Conservation (phyloP, 306 rosid genomes). For the Gynostemma pentaphyllum region DNA sequence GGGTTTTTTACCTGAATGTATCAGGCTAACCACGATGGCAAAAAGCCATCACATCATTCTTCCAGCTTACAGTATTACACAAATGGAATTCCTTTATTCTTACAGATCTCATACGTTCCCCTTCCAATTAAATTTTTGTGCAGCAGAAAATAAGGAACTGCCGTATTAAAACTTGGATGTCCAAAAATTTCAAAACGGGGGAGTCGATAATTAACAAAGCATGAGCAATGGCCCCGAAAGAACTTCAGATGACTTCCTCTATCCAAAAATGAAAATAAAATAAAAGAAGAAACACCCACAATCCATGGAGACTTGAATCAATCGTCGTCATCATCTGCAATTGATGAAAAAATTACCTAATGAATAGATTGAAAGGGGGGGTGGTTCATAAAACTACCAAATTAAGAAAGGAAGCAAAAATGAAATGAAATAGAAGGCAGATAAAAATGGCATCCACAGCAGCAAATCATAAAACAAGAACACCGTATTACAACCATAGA, state of each 20-base stretch:
- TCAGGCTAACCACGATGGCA: too few species aligned
- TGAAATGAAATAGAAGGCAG: neutral
- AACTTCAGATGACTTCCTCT: neutral
- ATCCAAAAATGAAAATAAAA: neutral
- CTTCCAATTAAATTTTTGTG: neutral
- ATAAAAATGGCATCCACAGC: neutral
- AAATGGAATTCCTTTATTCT: neutral
- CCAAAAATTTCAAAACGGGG: neutral
- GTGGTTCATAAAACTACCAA: neutral
- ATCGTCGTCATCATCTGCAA: conserved; percentile 10
- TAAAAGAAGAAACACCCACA: too few species aligned
- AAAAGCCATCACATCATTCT: too few species aligned
- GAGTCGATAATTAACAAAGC: neutral
- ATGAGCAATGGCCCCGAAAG: neutral
- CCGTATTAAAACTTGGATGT: neutral
- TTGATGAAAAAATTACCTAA: neutral
- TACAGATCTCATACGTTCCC: neutral
- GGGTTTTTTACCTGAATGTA: too few species aligned
- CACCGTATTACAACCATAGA: neutral
- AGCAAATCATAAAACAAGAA: neutral
- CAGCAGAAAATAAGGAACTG: neutral
- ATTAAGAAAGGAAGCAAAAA: neutral
- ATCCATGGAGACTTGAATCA: neutral
- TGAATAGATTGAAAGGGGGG: neutral
- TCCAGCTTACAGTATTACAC: neutral